Evolutionary conservation across 1,139 yeast genomes (phyloP).

Genomic region (Taiozyma onychis): DNA sequence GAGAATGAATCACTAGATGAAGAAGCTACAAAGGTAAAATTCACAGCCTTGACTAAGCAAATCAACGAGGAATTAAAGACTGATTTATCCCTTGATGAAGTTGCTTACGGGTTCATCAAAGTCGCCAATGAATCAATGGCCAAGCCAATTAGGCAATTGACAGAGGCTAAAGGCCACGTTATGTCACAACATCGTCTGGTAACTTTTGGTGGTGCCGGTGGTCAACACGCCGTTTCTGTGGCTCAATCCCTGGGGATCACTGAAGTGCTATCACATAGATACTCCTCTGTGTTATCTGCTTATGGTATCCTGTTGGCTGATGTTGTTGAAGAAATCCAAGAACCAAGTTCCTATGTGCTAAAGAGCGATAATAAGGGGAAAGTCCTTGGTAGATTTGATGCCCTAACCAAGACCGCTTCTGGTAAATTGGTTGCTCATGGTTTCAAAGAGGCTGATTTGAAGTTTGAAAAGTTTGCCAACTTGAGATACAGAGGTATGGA

Average conservation of each 20-base stretch:
- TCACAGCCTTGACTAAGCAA: slow-evolving; percentile 34
- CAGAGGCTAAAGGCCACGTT: slow-evolving; percentile 48
- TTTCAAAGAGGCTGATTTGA: slow-evolving; percentile 31
- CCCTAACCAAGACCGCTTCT: slow-evolving; percentile 18
- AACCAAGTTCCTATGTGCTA: slow-evolving; percentile 43
- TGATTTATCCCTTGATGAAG: slow-evolving; percentile 37
- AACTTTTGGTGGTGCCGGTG: slow-evolving; percentile 57
- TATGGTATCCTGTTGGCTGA: slow-evolving; percentile 54
- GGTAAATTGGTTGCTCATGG: slow-evolving; percentile 42
- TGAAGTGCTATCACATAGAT: slow-evolving; percentile 43
- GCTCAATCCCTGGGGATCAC: slow-evolving; percentile 43
- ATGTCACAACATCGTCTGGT: slow-evolving; percentile 42
- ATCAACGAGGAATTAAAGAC: slow-evolving; percentile 35
- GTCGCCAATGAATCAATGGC: slow-evolving; percentile 55
- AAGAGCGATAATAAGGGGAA: slow-evolving; percentile 25
- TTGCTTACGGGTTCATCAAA: slow-evolving; percentile 47
- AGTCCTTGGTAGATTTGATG: slow-evolving; percentile 29
- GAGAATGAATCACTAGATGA: slow-evolving; percentile 46
- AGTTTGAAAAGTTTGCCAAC: slow-evolving; percentile 61
- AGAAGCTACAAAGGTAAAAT: slow-evolving; percentile 33
- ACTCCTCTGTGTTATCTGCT: slow-evolving; percentile 50
- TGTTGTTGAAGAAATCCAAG: slow-evolving; percentile 60
- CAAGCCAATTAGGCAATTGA: slow-evolving; percentile 48
- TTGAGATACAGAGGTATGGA: slow-evolving; percentile 86
- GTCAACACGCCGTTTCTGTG: slow-evolving; percentile 50